phyloP scores from a whole-genome alignment of 1,284 basidiomycete genomes.

The Prillingera fragicola region DNA sequence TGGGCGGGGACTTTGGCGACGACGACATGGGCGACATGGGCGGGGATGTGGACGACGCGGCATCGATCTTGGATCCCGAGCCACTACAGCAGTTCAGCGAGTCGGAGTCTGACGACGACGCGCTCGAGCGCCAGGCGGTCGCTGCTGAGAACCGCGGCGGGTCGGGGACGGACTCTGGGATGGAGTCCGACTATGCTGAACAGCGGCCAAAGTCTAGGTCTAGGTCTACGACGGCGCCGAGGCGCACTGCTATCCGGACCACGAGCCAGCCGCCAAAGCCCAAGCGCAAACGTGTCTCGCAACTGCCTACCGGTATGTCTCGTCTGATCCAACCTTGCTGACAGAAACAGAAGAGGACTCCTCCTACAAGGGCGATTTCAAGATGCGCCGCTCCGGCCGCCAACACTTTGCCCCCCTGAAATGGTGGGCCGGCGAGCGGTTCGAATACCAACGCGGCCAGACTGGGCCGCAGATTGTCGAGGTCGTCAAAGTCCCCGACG shows the following conservation, averaged over 20 bases:
- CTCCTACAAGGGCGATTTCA: slow-evolving; percentile 51
- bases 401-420: slow-evolving; percentile 71
- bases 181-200: too few relatives aligned
- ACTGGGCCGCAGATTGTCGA: slow-evolving; percentile 75
- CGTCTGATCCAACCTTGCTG: background rate
- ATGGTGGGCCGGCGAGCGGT: slow-evolving; percentile 88
- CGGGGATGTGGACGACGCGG: background rate
- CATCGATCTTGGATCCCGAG: too few relatives aligned
- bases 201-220: too few relatives aligned
- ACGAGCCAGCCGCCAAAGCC: background rate
- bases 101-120: too few relatives aligned
- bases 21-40: slow-evolving; percentile 5
- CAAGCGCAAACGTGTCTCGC: slow-evolving; percentile 11
- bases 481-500: slow-evolving; percentile 64
- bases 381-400: slow-evolving; percentile 65
- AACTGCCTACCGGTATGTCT: background rate
- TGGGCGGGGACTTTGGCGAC: slow-evolving; percentile 5
- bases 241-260: background rate
- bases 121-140: too few relatives aligned
- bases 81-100: too few relatives aligned
- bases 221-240: slow-evolving; percentile 12
- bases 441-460: slow-evolving; percentile 63
- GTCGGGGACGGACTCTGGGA: too few relatives aligned
- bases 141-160: too few relatives aligned
- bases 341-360: slow-evolving; percentile 16